Percentiles rank a stretch among this genome's conserved stretches.
Conservation (phyloP, 768 basidiomycete species). For the Megacollybia marginata region DNA sequence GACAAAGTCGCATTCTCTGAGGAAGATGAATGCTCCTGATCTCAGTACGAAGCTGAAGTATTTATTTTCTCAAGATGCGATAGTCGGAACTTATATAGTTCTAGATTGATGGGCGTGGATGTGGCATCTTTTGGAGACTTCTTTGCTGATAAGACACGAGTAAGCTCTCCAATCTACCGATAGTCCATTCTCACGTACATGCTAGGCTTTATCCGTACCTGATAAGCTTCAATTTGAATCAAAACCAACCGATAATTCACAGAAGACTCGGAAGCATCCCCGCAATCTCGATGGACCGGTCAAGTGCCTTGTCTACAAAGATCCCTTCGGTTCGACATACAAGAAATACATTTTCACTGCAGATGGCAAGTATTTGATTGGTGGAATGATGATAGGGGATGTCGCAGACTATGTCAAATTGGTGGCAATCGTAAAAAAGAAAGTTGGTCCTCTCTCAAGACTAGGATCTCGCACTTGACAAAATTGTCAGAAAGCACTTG, state of each 20-base stretch:
- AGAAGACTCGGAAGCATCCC: conserved; percentile 1
- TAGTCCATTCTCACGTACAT: no score
- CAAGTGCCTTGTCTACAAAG: conserved; percentile 59
- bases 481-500: conserved; percentile 47
- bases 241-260: not conserved
- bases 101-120: conserved; percentile 46
- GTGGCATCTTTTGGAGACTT: conserved; percentile 72
- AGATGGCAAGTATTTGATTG: conserved; percentile 65
- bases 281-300: conserved; percentile 21
- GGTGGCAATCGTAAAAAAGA: conserved; percentile 64
- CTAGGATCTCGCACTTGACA: not conserved
- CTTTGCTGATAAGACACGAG: conserved; percentile 44
- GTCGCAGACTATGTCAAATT: conserved; percentile 62
- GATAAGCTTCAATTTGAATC: not conserved
- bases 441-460: conserved; percentile 24
- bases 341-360: conserved; percentile 72
- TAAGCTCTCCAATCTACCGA: not conserved
- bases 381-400: conserved; percentile 80
- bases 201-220: not conserved
- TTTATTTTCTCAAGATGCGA: conserved; percentile 3
- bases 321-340: conserved; percentile 66
- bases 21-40: conserved; percentile 51
- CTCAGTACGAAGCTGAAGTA: conserved; percentile 63
- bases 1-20: conserved; percentile 25
- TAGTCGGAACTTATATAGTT: not conserved